phyloP scores from a whole-genome alignment of 192 early-diverging fungal genomes.

The Chytriomyces sp. region DNA sequence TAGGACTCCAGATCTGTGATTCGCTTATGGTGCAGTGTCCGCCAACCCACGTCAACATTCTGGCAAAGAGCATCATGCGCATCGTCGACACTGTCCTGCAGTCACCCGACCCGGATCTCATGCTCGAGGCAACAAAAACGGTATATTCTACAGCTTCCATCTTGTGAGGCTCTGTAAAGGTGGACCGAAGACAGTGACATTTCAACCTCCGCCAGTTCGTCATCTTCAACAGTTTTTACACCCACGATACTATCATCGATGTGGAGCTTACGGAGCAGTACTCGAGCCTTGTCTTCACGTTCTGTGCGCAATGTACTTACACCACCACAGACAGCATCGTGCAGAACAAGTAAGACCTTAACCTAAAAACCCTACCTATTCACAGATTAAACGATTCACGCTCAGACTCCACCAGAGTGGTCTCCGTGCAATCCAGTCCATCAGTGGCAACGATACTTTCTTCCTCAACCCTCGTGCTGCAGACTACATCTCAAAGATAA shows the following conservation, averaged over 20 bases:
- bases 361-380: too few species aligned
- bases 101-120: conserved; percentile 60
- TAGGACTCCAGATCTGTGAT: conserved; percentile 76
- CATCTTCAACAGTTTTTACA: conserved; percentile 58
- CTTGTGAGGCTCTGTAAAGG: too few species aligned
- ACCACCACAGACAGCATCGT: conserved; percentile 12
- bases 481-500: conserved; percentile 32
- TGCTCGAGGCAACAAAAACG: conserved; percentile 60
- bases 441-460: conserved; percentile 37
- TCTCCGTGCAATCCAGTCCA: conserved; percentile 42
- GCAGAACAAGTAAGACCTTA: conserved; percentile 37
- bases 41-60: conserved; percentile 73
- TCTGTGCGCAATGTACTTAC: conserved; percentile 31
- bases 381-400: not conserved
- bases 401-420: conserved; percentile 43
- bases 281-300: conserved; percentile 34
- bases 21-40: conserved; percentile 71
- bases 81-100: conserved; percentile 65
- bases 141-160: too few species aligned
- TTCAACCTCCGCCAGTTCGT: conserved; percentile 69
- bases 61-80: conserved; percentile 74
- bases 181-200: too few species aligned
- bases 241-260: conserved; percentile 78
- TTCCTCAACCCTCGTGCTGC: conserved; percentile 23
- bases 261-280: conserved; percentile 45